Base-by-base conservation (phyloP, 1,284 basidiomycete species). In the Mycosarcoma mackinlayi region DNA sequence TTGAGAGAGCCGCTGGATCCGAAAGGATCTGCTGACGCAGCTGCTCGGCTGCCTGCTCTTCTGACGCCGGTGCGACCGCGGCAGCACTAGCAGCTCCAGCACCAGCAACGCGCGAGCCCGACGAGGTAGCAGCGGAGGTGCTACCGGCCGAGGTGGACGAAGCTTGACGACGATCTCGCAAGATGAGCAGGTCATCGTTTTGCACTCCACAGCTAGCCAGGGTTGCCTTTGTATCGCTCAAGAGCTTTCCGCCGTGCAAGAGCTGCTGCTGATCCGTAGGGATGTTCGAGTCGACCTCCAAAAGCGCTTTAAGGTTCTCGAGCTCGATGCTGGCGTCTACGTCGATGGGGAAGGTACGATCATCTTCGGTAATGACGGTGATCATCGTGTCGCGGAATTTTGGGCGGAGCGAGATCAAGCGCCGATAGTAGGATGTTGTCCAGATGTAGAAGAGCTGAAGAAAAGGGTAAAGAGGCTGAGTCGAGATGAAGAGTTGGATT, bases 11-110 rank as follows among this genome's bases (percentile, higher is more conserved):
- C 0, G 85, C 78, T 0, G 93, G 92, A 83, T 97, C 89, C 3
- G 92, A 91, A 14, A 97, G 85, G 16, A 95, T 82, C 75, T 94
- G 93, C 23, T 93, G 84, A 10, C 94, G 88, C 88, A 94, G 92
- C 86, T 91, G 90, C 83, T 98, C 95, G 24, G 91, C 85, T 73
- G 94, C 92, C 57, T 90, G 90, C 66, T 89, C 25, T 42, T 72
- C 69, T 1, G 57, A 61, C 89, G 90, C 68, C 88, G 21, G 23
- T 41, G 47, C n/a, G 21, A 31, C 14, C 14, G 39, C 6, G 9
- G 40, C 37, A 6, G 37, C 24, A 25, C 14, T 27, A 1, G 10
- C 19, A 6, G 28, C 10, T 9, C 18, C n/a, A 8, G 37, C 9
- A 19, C 9, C 37, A 7, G 34, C 34, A 35, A 7, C 34, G 16